These are phyloP conservation scores for Phytopythium litorale DNA, from an alignment of 352 stramenopile species.

Conservation along the genomic window DNA sequence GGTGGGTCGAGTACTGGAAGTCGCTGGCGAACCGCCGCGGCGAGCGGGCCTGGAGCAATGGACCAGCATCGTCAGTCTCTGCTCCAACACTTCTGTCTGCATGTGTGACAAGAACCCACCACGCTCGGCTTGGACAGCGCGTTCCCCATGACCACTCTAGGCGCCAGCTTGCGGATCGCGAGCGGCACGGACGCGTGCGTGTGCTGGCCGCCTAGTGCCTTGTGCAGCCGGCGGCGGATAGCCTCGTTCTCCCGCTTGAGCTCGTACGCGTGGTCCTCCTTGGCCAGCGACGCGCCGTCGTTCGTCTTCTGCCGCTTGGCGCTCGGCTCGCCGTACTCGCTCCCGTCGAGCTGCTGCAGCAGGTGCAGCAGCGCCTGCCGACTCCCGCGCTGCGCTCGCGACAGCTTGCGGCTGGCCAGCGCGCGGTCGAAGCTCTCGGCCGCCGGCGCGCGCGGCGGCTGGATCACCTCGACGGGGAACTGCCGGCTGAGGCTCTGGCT, in stretches of 20 bases:
- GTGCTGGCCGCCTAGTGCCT: constrained; percentile 17
- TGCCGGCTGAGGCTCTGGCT: constrained; percentile 38
- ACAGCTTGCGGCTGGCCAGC: constrained; percentile 8
- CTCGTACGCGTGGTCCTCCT: constrained; percentile 29
- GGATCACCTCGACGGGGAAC: constrained; percentile 39
- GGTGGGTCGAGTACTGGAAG: constrained; percentile 7
- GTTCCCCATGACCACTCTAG: constrained; percentile 2
- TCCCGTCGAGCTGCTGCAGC: constrained; percentile 34
- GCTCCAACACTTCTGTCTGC: no score
- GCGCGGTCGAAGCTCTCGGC: background rate
- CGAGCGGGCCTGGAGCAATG: background rate
- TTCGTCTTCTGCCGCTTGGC: constrained; percentile 30
- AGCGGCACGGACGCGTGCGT: background rate
- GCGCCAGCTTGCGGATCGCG: background rate
- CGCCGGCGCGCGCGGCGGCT: constrained; percentile 10
- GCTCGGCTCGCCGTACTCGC: constrained; percentile 38
- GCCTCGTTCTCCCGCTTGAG: constrained; percentile 32
- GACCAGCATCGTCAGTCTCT: no score
- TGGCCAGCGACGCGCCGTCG: constrained; percentile 9
- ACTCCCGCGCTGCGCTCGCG: constrained; percentile 20
- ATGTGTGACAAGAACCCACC: background rate
- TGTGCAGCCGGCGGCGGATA: constrained; percentile 29
- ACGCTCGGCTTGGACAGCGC: constrained; percentile 4
- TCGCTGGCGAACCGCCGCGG: constrained; percentile 2
- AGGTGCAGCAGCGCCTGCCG: constrained; percentile 31